These are phyloP conservation scores for Wallacemonas collosoma DNA, from an alignment of 208 protist genomes.

Conservation along the genomic window DNA sequence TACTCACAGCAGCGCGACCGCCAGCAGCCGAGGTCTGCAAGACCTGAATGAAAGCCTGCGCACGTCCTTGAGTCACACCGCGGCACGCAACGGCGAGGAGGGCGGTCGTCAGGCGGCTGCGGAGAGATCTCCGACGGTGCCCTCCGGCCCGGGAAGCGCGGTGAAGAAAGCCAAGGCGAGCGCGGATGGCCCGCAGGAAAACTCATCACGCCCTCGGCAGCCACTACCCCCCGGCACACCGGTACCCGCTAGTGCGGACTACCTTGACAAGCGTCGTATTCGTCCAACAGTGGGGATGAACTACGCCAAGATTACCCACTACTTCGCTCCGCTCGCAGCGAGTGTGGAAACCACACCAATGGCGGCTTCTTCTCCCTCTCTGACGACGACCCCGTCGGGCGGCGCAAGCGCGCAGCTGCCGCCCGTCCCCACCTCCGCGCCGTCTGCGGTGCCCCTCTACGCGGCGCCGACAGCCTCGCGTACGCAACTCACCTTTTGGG, in stretches of 20 bases:
- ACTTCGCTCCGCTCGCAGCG: conserved; percentile 32
- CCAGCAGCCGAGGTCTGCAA: background rate
- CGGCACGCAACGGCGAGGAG: background rate
- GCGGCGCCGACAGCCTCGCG: conserved; percentile 15
- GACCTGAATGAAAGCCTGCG: background rate
- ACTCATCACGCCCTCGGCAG: background rate
- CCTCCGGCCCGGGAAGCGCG: background rate
- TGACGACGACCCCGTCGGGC: background rate
- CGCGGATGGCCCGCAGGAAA: no score
- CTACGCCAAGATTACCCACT: conserved; percentile 92
- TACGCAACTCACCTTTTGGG: conserved; percentile 91
- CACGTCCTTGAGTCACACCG: no score
- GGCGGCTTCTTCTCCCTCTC: background rate
- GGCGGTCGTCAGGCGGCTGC: background rate
- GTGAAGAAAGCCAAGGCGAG: background rate
- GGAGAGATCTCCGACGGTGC: background rate
- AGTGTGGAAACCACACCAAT: background rate
- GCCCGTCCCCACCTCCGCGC: conserved; percentile 16
- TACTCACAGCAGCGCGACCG: background rate
- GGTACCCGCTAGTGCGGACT: conserved; percentile 26
- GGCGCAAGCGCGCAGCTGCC: background rate
- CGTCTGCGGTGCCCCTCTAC: conserved; percentile 19
- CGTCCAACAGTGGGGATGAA: conserved; percentile 98
- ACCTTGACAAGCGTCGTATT: conserved; percentile 83
- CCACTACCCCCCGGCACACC: conserved; percentile 26